These are phyloP conservation scores for Chondrus crispus DNA, from an alignment of 23 red algal species.

Conservation along the genomic window DNA sequence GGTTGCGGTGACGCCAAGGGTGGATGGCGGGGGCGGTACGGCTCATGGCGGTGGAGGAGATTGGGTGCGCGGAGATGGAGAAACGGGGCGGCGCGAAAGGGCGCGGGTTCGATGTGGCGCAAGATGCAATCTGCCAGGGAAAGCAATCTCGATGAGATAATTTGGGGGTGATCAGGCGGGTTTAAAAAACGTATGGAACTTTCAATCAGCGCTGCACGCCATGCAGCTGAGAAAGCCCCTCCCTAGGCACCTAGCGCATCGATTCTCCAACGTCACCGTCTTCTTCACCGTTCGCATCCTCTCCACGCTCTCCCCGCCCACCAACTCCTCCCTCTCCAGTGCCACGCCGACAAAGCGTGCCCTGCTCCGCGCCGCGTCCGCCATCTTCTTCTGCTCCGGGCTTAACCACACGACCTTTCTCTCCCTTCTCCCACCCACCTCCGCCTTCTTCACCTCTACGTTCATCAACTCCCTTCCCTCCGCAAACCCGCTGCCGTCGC, in stretches of 20 bases:
- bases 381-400: not conserved
- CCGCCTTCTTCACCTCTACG: not conserved
- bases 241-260: not conserved
- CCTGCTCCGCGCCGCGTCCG: not conserved
- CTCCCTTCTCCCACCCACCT: not conserved
- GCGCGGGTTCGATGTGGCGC: not conserved
- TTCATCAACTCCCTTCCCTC: not conserved
- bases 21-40: not conserved
- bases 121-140: too few species aligned
- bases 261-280: too few species aligned
- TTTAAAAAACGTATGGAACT: too few species aligned
- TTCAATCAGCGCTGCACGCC: not conserved
- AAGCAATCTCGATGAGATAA: too few species aligned
- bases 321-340: not conserved
- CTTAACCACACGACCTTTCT: not conserved
- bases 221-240: not conserved
- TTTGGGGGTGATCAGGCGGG: too few species aligned
- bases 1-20: not conserved
- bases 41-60: not conserved
- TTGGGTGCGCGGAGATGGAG: not conserved
- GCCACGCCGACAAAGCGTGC: not conserved
- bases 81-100: not conserved
- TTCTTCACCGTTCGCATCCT: too few species aligned
- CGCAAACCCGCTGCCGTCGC: not conserved
- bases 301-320: not conserved